A percentile compares a stretch with the other conserved stretches of the same genome.
These are phyloP conservation scores for Penicillium flavigenum DNA, from an alignment of 495 filamentous ascomycete genomes.

Conservation along the genomic window DNA sequence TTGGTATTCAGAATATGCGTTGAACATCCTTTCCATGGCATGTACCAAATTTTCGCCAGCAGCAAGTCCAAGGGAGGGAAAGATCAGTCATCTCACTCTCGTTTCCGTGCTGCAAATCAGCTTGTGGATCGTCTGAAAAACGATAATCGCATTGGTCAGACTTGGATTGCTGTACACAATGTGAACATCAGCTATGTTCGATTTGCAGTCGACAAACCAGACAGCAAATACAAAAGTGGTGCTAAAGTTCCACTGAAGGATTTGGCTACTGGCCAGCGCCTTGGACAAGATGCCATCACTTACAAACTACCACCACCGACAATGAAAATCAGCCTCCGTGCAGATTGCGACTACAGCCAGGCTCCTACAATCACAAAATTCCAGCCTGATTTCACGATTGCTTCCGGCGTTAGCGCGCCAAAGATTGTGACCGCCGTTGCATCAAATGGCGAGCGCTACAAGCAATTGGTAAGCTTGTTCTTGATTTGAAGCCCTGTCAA, in stretches of 20 bases:
- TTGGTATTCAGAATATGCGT: slow-evolving; percentile 78
- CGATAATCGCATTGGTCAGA: slow-evolving; percentile 42
- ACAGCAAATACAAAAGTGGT: slow-evolving; percentile 65
- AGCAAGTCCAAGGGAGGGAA: slow-evolving; percentile 63
- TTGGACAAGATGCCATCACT: slow-evolving; percentile 56
- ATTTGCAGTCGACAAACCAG: slow-evolving; percentile 63
- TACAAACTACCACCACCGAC: slow-evolving; percentile 82
- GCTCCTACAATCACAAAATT: slow-evolving; percentile 71
- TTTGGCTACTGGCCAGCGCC: slow-evolving; percentile 50
- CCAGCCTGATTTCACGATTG: slow-evolving; percentile 71
- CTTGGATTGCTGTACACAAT: slow-evolving; percentile 67
- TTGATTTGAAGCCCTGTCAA: background rate
- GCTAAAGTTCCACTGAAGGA: slow-evolving; percentile 62
- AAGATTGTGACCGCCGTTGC: slow-evolving; percentile 83
- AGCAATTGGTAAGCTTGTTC: slow-evolving; percentile 67
- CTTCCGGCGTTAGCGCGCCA: slow-evolving; percentile 85
- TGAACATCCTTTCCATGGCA: slow-evolving; percentile 93
- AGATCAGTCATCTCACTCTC: slow-evolving; percentile 69
- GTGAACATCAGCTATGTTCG: slow-evolving; percentile 71
- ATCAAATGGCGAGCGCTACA: slow-evolving; percentile 73
- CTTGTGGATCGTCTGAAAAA: slow-evolving; percentile 60
- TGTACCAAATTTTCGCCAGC: slow-evolving; percentile 91
- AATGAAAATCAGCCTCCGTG: slow-evolving; percentile 74
- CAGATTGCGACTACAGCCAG: slow-evolving; percentile 70
- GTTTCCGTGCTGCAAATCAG: slow-evolving; percentile 66